Conservation (phyloP, 1,284 basidiomycete species). For the Mycena citricolor region DNA sequence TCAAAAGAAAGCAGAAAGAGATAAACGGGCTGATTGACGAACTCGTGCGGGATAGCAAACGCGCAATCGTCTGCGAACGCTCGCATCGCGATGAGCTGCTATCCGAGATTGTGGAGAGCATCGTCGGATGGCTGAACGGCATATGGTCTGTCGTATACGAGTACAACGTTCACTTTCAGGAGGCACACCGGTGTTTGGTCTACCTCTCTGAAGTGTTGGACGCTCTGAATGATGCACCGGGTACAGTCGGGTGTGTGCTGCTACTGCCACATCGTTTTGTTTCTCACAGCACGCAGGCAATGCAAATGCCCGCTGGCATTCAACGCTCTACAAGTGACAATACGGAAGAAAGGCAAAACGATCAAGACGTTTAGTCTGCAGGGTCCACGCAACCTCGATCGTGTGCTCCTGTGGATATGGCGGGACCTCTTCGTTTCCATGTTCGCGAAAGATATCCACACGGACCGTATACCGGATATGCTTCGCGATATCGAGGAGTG, state of each 20-base stretch:
- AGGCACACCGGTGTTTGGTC: constrained; percentile 57
- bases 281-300: constrained; percentile 28
- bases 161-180: constrained; percentile 46
- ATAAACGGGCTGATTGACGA: constrained; percentile 49
- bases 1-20: constrained; percentile 53
- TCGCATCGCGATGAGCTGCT: constrained; percentile 53
- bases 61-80: constrained; percentile 49
- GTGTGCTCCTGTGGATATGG: constrained; percentile 64
- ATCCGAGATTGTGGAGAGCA: constrained; percentile 50
- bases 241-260: constrained; percentile 42
- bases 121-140: constrained; percentile 56
- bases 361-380: constrained; percentile 52
- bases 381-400: constrained; percentile 48
- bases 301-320: constrained; percentile 53
- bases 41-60: constrained; percentile 50
- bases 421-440: constrained; percentile 61
- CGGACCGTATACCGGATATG: constrained; percentile 49
- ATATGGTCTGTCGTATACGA: constrained; percentile 63
- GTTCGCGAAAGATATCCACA: constrained; percentile 40
- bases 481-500: constrained; percentile 52
- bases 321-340: constrained; percentile 40
- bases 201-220: constrained; percentile 47
- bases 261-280: constrained; percentile 1
- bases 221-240: constrained; percentile 28
- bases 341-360: constrained; percentile 43